Base-by-base conservation (phyloP, 2,329 filamentous ascomycete genomes). In the Penicillium sp. region DNA sequence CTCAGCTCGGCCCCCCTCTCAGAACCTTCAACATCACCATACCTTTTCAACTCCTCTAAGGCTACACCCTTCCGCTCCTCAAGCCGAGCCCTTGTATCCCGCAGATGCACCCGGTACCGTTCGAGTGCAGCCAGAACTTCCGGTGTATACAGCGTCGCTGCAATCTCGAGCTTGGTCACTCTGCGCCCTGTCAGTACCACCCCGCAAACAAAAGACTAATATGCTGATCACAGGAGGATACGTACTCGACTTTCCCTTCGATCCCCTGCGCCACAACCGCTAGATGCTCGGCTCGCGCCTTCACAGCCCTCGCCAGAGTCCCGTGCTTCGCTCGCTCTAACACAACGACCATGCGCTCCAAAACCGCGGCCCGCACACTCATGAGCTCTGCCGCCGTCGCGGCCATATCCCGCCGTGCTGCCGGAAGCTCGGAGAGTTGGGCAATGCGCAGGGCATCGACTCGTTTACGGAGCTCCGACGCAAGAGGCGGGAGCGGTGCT, bases 251-350 rank as follows among this genome's bases (percentile, higher is more conserved):
- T 67, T 78, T 78, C 14, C 71, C 72, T 58, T 75, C 75, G 49
- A 80, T 59, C 16, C 71, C 72, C 52, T 73, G 69, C 49, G 78
- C 77, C 49, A 80, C 75, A 35, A 65, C 71, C 30, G 72, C 71
- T 59, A 80, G 61, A 68, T 79, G 73, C 52, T 79, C 77, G 14
- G 76, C 77, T 60, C 74, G 74, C 4, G 76, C 76, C 60, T 71
- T 77, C 25, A 69, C 74, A 55, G 70, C 76, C 56, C 75, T 68
- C 48, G 72, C 70, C 45, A 76, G 53, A 19, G 69, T 71, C 22
- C 77, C 77, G 61, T 78, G 75, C 58, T 79, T 78, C 26, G 68
- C 74, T 52, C 76, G 69, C 60, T 79, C 77, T 40, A 80, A 64
- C n/a, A 78, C 66, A n/a, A 75, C 68, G 43, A 79, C 68, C 43